Evolutionary conservation across 129 eudicot genomes (phyloP), one percentile per base, ranked within the genome.

Genomic region (Tanacetum coccineum): DNA sequence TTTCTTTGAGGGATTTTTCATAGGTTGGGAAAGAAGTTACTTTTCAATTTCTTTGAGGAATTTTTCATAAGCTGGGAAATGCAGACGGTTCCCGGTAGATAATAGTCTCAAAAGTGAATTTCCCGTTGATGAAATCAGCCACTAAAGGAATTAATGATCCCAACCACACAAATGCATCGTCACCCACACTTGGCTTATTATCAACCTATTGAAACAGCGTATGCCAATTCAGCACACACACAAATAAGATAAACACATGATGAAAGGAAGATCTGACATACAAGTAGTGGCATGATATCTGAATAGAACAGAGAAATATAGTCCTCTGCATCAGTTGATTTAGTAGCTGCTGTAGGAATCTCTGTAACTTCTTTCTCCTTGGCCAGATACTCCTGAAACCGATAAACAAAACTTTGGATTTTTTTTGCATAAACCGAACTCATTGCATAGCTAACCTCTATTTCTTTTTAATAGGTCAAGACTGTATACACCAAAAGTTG

Each of bases 251-350:
- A 59, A 42, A 72, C 59, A 19, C 9, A 8, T 45, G 22, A 60
- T 66, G 42, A 53, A 21, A 56, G 46, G 54, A 73, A 21, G 14
- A 70, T n/a, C 40, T 45, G 50, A 4, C 80, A 71, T 84, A 94
- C 99, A 47, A 89, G 97, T 30, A 94, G 87, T 10, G 99, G 97
- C 97, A 94, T 89, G 76, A 89, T 59, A 74, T 94, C 99, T 4
- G 97, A 78, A 57, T 89, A 94, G 79, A 94, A 94, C 11, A 94
- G 70, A 51, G 97, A 57, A 22, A 82, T 70, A 58, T 89, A 95
- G 58, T 94, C 99, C 11, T 86, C 80, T 63, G 78, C 93, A 32
- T 76, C 62, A 25, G 58, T 73, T 48, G 64, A 71, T 44, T 67
- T 71, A n/a, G 58, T 30, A 22, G 66, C 54, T 21, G 66, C 54